Percentiles rank a stretch among this genome's conserved stretches.
phyloP scores from a whole-genome alignment of 2,329 filamentous ascomycete genomes.

The Dactylonectria estremocensis region DNA sequence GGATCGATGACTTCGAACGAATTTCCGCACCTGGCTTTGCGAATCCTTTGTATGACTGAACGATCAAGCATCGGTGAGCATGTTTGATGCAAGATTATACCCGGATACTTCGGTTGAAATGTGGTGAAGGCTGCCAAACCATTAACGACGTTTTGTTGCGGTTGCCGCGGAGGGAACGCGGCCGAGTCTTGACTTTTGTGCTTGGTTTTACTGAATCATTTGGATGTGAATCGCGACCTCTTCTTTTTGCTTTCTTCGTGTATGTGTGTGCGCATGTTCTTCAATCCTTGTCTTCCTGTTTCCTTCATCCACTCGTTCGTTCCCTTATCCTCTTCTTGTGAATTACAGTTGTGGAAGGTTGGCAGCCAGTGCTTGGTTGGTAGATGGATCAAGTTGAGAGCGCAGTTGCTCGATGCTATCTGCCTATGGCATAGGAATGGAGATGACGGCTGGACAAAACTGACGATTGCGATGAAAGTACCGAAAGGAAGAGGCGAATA shows the following conservation, averaged over 20 bases:
- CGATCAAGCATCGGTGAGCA: constrained; percentile 46
- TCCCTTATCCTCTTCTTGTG: constrained; percentile 3
- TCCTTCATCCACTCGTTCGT: constrained; percentile 11
- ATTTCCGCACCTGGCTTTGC: constrained; percentile 45
- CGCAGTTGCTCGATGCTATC: constrained; percentile 13
- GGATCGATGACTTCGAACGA: constrained; percentile 43
- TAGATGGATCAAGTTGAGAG: background rate
- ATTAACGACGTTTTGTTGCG: constrained; percentile 50
- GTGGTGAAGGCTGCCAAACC: constrained; percentile 45
- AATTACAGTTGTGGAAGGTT: constrained; percentile 9
- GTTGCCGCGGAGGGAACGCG: constrained; percentile 42
- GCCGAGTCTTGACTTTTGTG: constrained; percentile 32
- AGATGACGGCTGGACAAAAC: constrained; percentile 14
- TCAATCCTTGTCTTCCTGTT: constrained; percentile 20
- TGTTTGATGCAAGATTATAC: constrained; percentile 51
- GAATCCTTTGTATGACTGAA: constrained; percentile 48
- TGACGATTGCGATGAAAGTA: constrained; percentile 14
- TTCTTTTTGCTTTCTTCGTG: constrained; percentile 16
- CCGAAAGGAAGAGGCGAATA: constrained; percentile 3
- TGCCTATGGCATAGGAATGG: constrained; percentile 7
- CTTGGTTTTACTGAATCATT: constrained; percentile 35
- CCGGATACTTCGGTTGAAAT: constrained; percentile 47
- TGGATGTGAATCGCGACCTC: constrained; percentile 37
- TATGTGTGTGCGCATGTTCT: constrained; percentile 5
- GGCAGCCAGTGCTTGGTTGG: constrained; percentile 13